These are phyloP conservation scores for Taphrina wiesneri DNA, from an alignment of 1,139 yeast genomes.

Conservation along the genomic window DNA sequence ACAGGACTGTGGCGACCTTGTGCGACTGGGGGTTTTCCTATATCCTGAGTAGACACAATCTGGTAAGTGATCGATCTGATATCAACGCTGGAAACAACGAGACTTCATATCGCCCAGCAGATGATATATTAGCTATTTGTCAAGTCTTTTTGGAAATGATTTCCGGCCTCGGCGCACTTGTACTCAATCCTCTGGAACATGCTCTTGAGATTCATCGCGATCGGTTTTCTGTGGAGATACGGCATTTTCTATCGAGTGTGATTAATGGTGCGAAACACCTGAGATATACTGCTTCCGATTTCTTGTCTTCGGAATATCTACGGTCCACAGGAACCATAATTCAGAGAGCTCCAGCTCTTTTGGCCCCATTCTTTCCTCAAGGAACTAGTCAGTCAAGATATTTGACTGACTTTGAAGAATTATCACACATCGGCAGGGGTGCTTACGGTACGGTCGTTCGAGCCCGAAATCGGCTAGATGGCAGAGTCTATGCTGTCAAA, in stretches of 20 bases:
- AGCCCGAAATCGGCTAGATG: constrained; percentile 88
- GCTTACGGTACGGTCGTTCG: constrained; percentile 96
- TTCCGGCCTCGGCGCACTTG: constrained; percentile 59
- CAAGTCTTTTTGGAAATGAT: constrained; percentile 72
- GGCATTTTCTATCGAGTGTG: constrained; percentile 67
- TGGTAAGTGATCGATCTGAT: too few species aligned
- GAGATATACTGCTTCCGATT: constrained; percentile 78
- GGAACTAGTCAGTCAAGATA: constrained; percentile 55
- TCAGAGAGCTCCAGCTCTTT: background rate
- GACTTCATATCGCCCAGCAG: constrained; percentile 8
- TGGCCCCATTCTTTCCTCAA: background rate
- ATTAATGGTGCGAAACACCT: constrained; percentile 66
- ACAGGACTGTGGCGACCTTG: constrained; percentile 58
- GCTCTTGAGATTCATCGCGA: background rate
- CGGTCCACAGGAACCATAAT: constrained; percentile 45
- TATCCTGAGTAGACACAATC: constrained; percentile 59
- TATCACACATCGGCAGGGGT: constrained; percentile 88
- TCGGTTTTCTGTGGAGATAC: constrained; percentile 43
- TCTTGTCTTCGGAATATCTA: constrained; percentile 77
- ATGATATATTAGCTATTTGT: constrained; percentile 90
- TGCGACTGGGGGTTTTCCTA: constrained; percentile 72
- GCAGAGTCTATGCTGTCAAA: constrained; percentile 90
- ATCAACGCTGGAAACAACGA: constrained; percentile 28
- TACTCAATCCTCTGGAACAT: background rate
- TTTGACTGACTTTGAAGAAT: constrained; percentile 86